Evolutionary conservation across 2,329 filamentous ascomycete species (phyloP).

Genomic region (Aureobasidium mangrovei): DNA sequence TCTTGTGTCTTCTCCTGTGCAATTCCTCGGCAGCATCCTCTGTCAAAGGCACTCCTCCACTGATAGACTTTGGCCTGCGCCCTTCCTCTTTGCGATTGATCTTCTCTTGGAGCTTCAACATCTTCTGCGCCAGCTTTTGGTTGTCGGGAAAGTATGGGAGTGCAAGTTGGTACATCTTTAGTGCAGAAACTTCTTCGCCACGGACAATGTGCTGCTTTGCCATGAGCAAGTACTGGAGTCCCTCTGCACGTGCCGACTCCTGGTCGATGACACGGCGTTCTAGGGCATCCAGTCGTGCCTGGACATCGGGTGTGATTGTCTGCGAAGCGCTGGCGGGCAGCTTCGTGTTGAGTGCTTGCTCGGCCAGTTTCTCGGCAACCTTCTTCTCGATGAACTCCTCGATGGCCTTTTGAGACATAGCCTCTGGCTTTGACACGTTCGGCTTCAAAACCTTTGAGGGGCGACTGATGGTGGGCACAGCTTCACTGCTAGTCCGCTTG

Average conservation of each 20-base stretch:
- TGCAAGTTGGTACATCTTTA: slow-evolving; percentile 81
- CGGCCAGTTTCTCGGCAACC: slow-evolving; percentile 78
- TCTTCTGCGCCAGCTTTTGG: slow-evolving; percentile 57
- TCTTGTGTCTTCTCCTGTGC: background rate
- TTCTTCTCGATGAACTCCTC: slow-evolving; percentile 90
- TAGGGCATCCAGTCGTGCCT: slow-evolving; percentile 70
- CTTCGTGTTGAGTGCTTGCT: slow-evolving; percentile 54
- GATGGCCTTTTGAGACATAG: slow-evolving; percentile 56
- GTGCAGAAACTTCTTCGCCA: slow-evolving; percentile 66
- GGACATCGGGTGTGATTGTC: slow-evolving; percentile 65
- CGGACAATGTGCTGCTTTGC: slow-evolving; percentile 82
- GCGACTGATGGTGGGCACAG: slow-evolving; percentile 27
- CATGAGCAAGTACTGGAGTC: slow-evolving; percentile 77
- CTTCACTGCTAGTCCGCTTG: slow-evolving; percentile 37
- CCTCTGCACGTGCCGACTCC: slow-evolving; percentile 70
- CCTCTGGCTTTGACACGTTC: slow-evolving; percentile 22
- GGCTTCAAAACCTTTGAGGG: slow-evolving; percentile 33
- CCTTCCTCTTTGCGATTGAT: slow-evolving; percentile 30
- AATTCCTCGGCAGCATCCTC: background rate
- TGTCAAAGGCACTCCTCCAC: background rate
- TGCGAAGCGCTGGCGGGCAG: slow-evolving; percentile 34
- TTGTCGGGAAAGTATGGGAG: slow-evolving; percentile 80
- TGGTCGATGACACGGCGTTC: slow-evolving; percentile 72
- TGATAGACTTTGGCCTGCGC: background rate
- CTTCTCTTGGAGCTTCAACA: slow-evolving; percentile 44